Base-by-base conservation (phyloP, 2,329 filamentous ascomycete species). In the Curvularia verruculosa region DNA sequence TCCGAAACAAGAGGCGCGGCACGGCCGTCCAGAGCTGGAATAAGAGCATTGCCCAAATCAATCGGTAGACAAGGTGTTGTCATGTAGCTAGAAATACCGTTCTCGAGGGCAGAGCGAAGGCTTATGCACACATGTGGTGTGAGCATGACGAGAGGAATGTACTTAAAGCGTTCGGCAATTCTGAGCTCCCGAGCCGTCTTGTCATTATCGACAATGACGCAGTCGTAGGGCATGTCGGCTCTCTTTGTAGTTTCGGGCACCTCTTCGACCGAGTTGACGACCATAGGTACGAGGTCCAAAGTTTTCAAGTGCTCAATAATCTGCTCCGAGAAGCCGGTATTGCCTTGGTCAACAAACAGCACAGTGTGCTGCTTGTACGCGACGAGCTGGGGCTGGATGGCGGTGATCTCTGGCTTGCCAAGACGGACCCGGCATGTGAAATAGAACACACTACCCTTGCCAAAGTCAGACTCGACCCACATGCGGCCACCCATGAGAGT, bases 1-100 rank as follows among this genome's bases (percentile, higher is more conserved):
- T 98, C 94, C 2, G 93, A 92, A 49, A 96, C 87, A 12, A 92
- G 91, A 1, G 94, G 94, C 12, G 93, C 95, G 5, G 94, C 93
- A 51, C 94, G 85, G 68, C 96, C 96, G 78, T 98, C 95, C 23
- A 99, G 82, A 3, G 95, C 95, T 6, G 95, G 95, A 18, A 98
- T 90, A 85, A 99, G 93, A 65, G 93, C 94, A 71, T 98, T 98
- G 58, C 92, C 93, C 56, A 99, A 82, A 76, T 99, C 95, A 61
- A 97, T 96, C 5, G 94, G 87, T 70, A 94, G 85, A 78, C 95
- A 98, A 8, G 95, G 95, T 15, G 92, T 96, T 1, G 95, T 98
- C 92, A 98, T 97, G 78, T 97, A 98, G 49, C 93, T 97, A n/a
- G 93, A 96, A 66, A 99, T 96, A 61, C 95, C 94, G 63, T 98